Evolutionary conservation across 2,329 filamentous ascomycete species (phyloP).

Genomic region (Biscogniauxia marginata): DNA sequence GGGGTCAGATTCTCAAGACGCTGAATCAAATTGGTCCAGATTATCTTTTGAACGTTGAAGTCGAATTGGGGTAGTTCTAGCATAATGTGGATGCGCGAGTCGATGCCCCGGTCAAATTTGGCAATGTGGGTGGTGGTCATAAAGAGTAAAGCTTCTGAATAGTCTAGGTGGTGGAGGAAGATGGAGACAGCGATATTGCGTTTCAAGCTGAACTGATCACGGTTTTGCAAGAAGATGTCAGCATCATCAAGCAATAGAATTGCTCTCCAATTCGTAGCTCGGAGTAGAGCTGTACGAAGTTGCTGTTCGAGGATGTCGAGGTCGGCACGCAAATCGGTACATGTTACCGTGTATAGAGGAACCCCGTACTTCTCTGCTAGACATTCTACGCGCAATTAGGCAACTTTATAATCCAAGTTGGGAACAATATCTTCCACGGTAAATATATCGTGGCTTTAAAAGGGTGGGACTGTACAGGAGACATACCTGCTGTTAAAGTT

Average conservation of each 20-base stretch:
- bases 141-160: conserved; percentile 11
- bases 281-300: conserved; percentile 9
- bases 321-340: conserved; percentile 13
- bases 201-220: neutral
- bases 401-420: neutral
- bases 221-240: conserved; percentile 12
- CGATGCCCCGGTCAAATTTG: conserved; percentile 4
- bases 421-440: too few relatives aligned
- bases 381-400: conserved; percentile 9
- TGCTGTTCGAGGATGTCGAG: conserved; percentile 9
- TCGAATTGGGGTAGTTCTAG: conserved; percentile 3
- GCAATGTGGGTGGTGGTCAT: conserved; percentile 9
- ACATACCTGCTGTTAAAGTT: conserved; percentile 18
- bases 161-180: conserved; percentile 15
- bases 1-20: conserved; percentile 1
- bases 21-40: conserved; percentile 5
- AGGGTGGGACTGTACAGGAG: too few relatives aligned
- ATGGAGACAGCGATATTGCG: conserved; percentile 9
- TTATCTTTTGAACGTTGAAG: conserved; percentile 3
- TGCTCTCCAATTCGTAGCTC: conserved; percentile 17
- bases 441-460: too few relatives aligned
- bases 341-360: conserved; percentile 16
- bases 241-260: conserved; percentile 18
- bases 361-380: conserved; percentile 12
- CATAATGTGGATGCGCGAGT: conserved; percentile 4